Conservation (phyloP, 768 basidiomycete genomes). For the Cyclocybe cylindracea region DNA sequence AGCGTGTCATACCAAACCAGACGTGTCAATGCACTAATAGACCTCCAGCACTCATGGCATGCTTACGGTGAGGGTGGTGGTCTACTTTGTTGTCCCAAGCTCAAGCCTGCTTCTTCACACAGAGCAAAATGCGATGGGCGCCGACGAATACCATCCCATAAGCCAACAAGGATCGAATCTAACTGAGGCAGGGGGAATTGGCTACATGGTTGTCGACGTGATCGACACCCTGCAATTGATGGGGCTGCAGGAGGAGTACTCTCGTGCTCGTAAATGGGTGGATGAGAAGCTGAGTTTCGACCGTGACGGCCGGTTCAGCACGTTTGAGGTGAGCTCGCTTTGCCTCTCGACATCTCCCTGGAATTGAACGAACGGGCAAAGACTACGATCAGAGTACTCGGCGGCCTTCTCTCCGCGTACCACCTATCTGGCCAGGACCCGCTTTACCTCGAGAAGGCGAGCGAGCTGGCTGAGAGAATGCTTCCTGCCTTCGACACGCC, state of each 20-base stretch:
- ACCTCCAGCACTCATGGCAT: constrained; percentile 73
- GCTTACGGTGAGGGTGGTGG: constrained; percentile 65
- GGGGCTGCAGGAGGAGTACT: constrained; percentile 79
- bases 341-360: background rate
- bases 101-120: constrained; percentile 4
- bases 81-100: constrained; percentile 1
- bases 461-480: constrained; percentile 85
- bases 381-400: constrained; percentile 92
- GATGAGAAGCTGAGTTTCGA: constrained; percentile 70
- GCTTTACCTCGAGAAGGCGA: constrained; percentile 74
- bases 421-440: constrained; percentile 70
- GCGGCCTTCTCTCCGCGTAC: constrained; percentile 86
- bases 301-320: constrained; percentile 76
- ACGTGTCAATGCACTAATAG: background rate
- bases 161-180: constrained; percentile 75
- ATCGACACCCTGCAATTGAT: constrained; percentile 88
- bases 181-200: constrained; percentile 76
- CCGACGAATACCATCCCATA: constrained; percentile 91
- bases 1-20: constrained; percentile 15
- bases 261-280: constrained; percentile 79
- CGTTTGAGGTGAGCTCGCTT: constrained; percentile 74
- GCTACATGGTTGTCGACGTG: constrained; percentile 87
- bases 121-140: constrained; percentile 91
- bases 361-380: constrained; percentile 25
- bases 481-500: constrained; percentile 81